Evolutionary conservation across 306 rosid species (phyloP).

Genomic region (Boehmeria nivea): DNA sequence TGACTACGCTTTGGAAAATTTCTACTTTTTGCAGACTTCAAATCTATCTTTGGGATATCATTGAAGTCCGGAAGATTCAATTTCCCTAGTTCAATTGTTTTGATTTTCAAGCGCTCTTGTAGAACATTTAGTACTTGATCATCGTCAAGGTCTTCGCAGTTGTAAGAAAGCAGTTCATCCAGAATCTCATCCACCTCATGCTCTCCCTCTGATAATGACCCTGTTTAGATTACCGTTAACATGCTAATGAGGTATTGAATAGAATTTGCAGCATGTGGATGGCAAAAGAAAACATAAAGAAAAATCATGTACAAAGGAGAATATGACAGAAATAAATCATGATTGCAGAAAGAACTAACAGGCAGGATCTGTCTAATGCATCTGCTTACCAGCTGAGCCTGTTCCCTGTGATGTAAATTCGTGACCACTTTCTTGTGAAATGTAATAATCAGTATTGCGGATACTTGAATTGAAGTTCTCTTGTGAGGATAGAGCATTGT

Average conservation of each 20-base stretch:
- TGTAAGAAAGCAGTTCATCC: conserved; percentile 46
- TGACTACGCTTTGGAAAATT: conserved; percentile 41
- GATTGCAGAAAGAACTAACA: neutral
- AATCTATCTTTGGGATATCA: conserved; percentile 32
- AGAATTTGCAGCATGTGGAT: neutral
- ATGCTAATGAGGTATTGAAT: conserved; percentile 4
- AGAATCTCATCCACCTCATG: conserved; percentile 34
- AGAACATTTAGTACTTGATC: conserved; percentile 42
- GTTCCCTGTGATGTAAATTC: conserved; percentile 21
- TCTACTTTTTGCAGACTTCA: conserved; percentile 33
- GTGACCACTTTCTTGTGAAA: conserved; percentile 19
- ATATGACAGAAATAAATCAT: neutral
- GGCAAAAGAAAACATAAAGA: neutral
- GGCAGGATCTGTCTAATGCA: neutral
- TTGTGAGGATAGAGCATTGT: conserved; percentile 37
- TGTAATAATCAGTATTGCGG: conserved; percentile 28
- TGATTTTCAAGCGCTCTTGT: conserved; percentile 65
- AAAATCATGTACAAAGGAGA: neutral
- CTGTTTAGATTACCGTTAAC: conserved; percentile 28
- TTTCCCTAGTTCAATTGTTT: conserved; percentile 50
- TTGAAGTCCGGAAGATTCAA: conserved; percentile 54
- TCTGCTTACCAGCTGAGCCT: conserved; percentile 41
- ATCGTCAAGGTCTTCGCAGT: conserved; percentile 58
- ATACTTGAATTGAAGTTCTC: conserved; percentile 34
- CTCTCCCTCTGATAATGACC: conserved; percentile 37